Percentiles rank a stretch among this genome's conserved stretches.
phyloP scores from a whole-genome alignment of 78 protist species.

The Isochrysis galbana region DNA sequence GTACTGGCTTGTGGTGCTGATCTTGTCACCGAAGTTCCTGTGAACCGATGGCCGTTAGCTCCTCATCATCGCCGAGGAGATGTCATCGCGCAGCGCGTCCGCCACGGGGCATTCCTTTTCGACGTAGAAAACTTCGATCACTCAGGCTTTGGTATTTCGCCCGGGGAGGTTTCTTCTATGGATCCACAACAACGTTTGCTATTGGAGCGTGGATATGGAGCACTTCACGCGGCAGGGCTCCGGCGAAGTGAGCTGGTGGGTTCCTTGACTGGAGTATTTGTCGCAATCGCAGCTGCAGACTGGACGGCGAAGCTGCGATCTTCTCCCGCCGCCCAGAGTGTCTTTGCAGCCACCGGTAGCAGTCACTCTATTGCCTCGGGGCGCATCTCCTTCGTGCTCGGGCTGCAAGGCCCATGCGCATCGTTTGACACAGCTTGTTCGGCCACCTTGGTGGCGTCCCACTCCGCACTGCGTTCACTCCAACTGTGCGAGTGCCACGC shows the following conservation, averaged over 20 bases:
- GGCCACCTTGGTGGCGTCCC: slow-evolving; percentile 72
- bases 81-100: background rate
- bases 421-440: slow-evolving; percentile 88
- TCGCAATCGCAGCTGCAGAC: background rate
- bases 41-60: background rate
- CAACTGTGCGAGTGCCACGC: background rate
- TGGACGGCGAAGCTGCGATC: background rate
- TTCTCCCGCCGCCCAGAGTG: background rate
- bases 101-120: background rate
- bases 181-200: slow-evolving; percentile 36
- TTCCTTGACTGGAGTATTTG: background rate
- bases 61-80: background rate
- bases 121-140: background rate
- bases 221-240: background rate
- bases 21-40: background rate
- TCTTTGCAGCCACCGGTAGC: background rate
- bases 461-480: slow-evolving; percentile 51
- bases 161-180: background rate
- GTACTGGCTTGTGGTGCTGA: background rate
- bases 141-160: background rate
- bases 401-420: slow-evolving; percentile 77
- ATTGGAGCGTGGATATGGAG: background rate
- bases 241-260: background rate
- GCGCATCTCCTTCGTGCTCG: slow-evolving; percentile 73
- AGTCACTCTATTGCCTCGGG: background rate